Evolutionary conservation across 179 eudicot species (phyloP).

Genomic region (Drosera spatulata): DNA sequence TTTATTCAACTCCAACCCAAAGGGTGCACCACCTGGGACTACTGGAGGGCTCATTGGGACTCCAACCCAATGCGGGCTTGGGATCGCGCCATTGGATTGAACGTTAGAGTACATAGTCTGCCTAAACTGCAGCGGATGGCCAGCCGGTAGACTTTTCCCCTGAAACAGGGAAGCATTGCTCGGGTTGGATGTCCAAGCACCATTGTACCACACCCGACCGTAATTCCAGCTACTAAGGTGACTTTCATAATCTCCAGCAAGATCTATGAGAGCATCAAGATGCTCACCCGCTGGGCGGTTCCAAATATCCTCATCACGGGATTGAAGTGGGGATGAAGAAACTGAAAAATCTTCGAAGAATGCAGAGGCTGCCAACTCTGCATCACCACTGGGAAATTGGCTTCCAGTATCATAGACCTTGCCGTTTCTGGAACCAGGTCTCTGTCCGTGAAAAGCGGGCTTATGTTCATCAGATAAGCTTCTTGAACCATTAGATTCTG

Average conservation of each 20-base stretch:
- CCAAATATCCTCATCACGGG: neutral
- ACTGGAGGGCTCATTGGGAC: constrained; percentile 11
- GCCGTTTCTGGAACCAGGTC: too few species aligned
- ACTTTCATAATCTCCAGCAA: neutral
- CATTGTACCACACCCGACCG: constrained; percentile 23
- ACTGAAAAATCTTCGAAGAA: neutral
- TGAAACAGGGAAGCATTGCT: constrained; percentile 13
- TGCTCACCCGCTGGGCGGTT: neutral
- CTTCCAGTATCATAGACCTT: too few species aligned
- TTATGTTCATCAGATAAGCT: too few species aligned
- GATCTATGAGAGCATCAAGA: constrained; percentile 1
- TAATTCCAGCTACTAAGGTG: constrained; percentile 17
- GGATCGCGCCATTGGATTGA: constrained; percentile 19
- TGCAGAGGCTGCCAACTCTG: too few species aligned
- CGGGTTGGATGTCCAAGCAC: constrained; percentile 11
- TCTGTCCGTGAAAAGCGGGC: too few species aligned
- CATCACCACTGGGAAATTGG: too few species aligned
- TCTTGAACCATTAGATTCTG: too few species aligned
- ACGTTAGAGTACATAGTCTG: constrained; percentile 24
- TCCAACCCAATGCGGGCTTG: constrained; percentile 16
- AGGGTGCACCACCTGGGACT: constrained; percentile 14
- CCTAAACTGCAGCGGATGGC: constrained; percentile 13
- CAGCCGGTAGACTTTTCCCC: constrained; percentile 18
- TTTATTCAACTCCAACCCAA: constrained; percentile 32
- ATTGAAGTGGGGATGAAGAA: constrained; percentile 1